A percentile compares a stretch with the other conserved stretches of the same genome.
These are phyloP conservation scores for Serendipita vermifera DNA, from an alignment of 768 basidiomycete genomes.

Conservation along the genomic window DNA sequence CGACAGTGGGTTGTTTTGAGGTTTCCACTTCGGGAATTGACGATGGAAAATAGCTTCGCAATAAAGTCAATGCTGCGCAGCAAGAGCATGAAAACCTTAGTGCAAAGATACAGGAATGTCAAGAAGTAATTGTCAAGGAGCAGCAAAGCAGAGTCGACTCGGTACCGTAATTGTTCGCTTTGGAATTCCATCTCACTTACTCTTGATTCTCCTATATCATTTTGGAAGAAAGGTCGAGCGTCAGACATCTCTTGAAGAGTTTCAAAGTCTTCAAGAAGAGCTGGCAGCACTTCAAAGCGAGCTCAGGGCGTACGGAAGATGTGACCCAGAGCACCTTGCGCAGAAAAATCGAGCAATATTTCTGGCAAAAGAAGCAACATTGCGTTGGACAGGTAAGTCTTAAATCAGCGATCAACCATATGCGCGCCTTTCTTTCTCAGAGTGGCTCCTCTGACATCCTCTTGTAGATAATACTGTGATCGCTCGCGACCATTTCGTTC, in stretches of 20 bases:
- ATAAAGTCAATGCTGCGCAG: conserved; percentile 37
- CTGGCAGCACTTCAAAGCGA: conserved; percentile 47
- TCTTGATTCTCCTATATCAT: too few relatives aligned
- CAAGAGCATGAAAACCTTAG: conserved; percentile 33
- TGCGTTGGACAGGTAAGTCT: conserved; percentile 86
- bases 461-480: conserved; percentile 16
- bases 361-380: conserved; percentile 69
- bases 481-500: conserved; percentile 10
- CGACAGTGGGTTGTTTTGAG: conserved; percentile 36
- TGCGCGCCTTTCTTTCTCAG: not conserved
- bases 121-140: conserved; percentile 36
- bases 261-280: conserved; percentile 37
- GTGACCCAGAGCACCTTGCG: conserved; percentile 72
- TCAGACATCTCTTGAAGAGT: conserved; percentile 35
- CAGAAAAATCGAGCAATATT: conserved; percentile 57
- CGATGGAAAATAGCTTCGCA: conserved; percentile 37
- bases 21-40: not conserved
- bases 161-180: too few relatives aligned
- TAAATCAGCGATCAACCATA: not conserved
- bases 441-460: too few relatives aligned
- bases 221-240: conserved; percentile 42
- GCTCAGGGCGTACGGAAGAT: conserved; percentile 64
- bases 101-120: conserved; percentile 39
- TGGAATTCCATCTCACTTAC: too few relatives aligned
- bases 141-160: conserved; percentile 43